Base-by-base conservation (phyloP, 441 rosid species). In the Populus hybrid region DNA sequence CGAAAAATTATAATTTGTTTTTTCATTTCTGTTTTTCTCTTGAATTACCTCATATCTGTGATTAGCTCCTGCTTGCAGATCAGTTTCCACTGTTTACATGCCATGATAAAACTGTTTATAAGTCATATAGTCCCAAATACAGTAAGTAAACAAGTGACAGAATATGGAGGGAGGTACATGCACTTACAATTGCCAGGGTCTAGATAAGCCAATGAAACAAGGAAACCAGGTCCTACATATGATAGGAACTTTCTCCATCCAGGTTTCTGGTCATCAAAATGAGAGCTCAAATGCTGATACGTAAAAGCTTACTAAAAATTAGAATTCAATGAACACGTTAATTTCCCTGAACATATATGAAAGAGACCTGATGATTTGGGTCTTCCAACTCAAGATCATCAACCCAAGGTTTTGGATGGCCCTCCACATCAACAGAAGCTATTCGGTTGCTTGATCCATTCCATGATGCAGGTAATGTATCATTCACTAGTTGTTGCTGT, bases 41-140 rank as follows among this genome's bases (percentile, higher is more conserved):
- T 34, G 23, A 6, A 12, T 66, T 82, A 83, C 97, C 94, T 88
- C 88, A 24, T 81, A 92, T 26, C 73, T 42, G 68, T 89, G 85
- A 63, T 78, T 79, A 40, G 97, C 93, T 76, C 97, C 94, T 5
- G 94, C 94, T 77, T 92, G 91, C 67, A 92, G 46, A 74, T 92
- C 95, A 40, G 95, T 90, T 85, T 90, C 90, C 89, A 90, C 92
- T 90, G 86, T 24, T 18, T 9, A 66, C 26, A 66, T 6, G 23
- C 50, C 18, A 67, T 23, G 11, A 66, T 1, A 65, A 10, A 46
- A 46, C 23, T 8, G 34, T 0, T 6, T 8, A 10, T 76, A 12
- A 69, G 34, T 11, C 1, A 75, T 10, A 0, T 4, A 42, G n/a
- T 2, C n/a, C 40, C 21, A 24, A 1, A 23, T 2, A 74, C 21